Conservation (phyloP, 768 basidiomycete genomes). For the Serendipita vermifera region DNA sequence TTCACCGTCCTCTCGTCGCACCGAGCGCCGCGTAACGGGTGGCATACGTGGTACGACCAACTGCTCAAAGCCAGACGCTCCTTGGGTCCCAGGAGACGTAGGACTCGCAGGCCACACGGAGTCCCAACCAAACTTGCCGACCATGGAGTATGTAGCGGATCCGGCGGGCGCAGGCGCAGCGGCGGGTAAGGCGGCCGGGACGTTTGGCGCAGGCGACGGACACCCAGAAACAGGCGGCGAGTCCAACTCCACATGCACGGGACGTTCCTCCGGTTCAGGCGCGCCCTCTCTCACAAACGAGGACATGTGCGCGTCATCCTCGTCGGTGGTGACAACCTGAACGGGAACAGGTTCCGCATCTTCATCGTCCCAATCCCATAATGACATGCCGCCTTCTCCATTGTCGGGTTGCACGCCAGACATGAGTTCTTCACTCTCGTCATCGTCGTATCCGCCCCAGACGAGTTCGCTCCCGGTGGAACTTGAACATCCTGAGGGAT, state of each 20-base stretch:
- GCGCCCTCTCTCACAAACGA: not conserved
- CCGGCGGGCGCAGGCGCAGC: not conserved
- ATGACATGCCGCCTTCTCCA: not conserved
- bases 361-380: not conserved
- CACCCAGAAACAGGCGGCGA: too few relatives aligned
- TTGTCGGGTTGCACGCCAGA: not conserved
- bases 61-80: too few relatives aligned
- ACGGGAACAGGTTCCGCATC: not conserved
- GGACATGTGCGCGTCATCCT: not conserved
- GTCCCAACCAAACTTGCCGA: not conserved
- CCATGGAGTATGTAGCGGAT: not conserved
- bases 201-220: not conserved
- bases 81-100: too few relatives aligned
- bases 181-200: not conserved
- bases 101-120: not conserved
- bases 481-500: too few relatives aligned
- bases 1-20: too few relatives aligned
- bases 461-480: not conserved
- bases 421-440: not conserved
- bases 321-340: too few relatives aligned
- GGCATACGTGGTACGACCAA: too few relatives aligned
- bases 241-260: not conserved
- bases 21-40: too few relatives aligned
- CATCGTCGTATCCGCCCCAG: slow-evolving; percentile 1
- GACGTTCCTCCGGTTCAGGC: not conserved